These are phyloP conservation scores for Coprinopsis marcescibilis DNA, from an alignment of 768 basidiomycete genomes.

Conservation along the genomic window DNA sequence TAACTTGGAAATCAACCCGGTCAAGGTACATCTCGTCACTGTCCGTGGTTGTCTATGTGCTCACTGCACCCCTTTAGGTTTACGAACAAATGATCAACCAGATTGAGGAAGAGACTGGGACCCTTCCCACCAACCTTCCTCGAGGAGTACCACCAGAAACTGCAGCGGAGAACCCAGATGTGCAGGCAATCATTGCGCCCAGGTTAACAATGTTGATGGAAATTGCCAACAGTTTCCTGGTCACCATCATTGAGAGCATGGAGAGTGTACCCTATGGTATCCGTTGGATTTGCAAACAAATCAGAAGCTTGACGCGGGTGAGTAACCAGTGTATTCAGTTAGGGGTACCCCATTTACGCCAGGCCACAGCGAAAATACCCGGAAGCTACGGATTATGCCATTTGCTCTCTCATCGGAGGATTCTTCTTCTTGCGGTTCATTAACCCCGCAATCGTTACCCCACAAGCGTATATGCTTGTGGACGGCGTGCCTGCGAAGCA, in stretches of 20 bases:
- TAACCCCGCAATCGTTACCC: conserved; percentile 98
- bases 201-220: conserved; percentile 99
- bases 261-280: conserved; percentile 99
- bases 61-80: conserved; percentile 48
- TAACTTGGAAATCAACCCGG: conserved; percentile 97
- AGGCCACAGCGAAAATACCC: conserved; percentile 87
- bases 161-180: conserved; percentile 91
- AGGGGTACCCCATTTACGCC: not conserved
- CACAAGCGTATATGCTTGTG: conserved; percentile 99
- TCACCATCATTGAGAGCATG: conserved; percentile 97
- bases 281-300: conserved; percentile 99
- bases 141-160: conserved; percentile 91
- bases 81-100: conserved; percentile 99
- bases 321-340: conserved; percentile 22
- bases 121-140: conserved; percentile 84
- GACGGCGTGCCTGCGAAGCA: conserved; percentile 98
- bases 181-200: conserved; percentile 97
- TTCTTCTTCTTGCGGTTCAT: conserved; percentile 99
- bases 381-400: conserved; percentile 96
- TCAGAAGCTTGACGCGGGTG: conserved; percentile 91
- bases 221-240: conserved; percentile 94
- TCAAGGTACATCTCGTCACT: conserved; percentile 74
- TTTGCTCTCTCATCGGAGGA: conserved; percentile 97
- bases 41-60: not conserved
- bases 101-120: conserved; percentile 95